Evolutionary conservation across 1,139 yeast genomes (phyloP), one percentile per base, ranked within the genome.

Genomic region (Yamadazyma blattariae): DNA sequence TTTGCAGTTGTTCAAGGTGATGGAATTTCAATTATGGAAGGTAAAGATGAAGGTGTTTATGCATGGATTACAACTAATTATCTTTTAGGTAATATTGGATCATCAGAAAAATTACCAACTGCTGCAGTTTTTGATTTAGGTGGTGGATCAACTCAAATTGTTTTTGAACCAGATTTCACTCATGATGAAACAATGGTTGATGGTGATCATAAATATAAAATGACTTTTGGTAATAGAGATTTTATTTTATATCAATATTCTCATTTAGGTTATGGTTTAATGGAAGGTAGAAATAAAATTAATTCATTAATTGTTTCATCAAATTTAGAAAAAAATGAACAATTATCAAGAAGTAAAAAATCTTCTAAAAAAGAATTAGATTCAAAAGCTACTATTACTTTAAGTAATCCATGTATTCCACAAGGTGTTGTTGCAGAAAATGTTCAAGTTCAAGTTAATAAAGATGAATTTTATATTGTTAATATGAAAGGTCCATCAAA

Each of bases 61-160:
- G 98, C 98, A 1, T 92, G 99, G 99, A 84, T 92, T 57, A 92
- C 98, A 25, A 82, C 97, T 35, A 92, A 92, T 67, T 92, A 82
- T 59, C 68, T 92, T 45, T 74, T 92, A 48, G 97, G 97, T 28
- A 90, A 90, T 62, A 88, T 92, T 56, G 97, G 97, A 19, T 66
- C 80, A 19, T 61, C 77, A 15, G 82, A 77, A 32, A 79, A 79
- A 60, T 59, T 64, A 21, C 86, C 92, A 22, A 92, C 98, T 10
- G 96, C 96, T 34, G 98, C 97, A 7, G 95, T 92, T 11, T 92
- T 92, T 56, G 99, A 92, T 57, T 77, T 92, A 45, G 99, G 99
- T 49, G 99, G 99, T 48, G 98, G 97, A 7, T 89, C 97, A 5
- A 92, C 98, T 10, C 99, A 92, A 64, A 89, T 92, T 64, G 98